These are phyloP conservation scores for Coemansia asiatica DNA, from an alignment of 192 early-diverging fungal genomes.

Conservation along the genomic window DNA sequence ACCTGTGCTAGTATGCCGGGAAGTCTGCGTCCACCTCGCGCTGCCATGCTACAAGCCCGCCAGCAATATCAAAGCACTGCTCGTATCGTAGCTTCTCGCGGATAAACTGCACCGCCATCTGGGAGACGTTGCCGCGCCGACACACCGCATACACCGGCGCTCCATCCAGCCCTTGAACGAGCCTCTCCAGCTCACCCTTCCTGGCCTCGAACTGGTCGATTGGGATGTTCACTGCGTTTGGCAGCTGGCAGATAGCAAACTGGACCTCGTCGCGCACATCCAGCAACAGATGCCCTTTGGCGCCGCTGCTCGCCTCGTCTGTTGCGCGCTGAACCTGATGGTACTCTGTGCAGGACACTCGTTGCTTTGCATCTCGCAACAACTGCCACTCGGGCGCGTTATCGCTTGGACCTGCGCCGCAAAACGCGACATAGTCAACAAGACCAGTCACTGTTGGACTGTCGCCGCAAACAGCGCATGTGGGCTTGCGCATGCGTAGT, in stretches of 20 bases:
- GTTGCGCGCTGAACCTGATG: constrained; percentile 23
- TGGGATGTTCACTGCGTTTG: constrained; percentile 66
- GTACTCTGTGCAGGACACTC: constrained; percentile 61
- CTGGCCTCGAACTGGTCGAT: constrained; percentile 37
- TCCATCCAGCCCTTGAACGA: constrained; percentile 37
- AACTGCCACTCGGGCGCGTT: constrained; percentile 57
- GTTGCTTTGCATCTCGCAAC: constrained; percentile 40
- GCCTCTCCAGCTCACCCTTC: constrained; percentile 32
- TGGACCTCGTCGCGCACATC: constrained; percentile 88
- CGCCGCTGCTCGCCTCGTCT: background rate
- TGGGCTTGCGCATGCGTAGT: constrained; percentile 64
- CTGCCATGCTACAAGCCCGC: constrained; percentile 80
- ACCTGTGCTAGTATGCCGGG: constrained; percentile 85
- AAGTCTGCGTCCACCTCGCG: constrained; percentile 72
- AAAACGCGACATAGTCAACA: constrained; percentile 93
- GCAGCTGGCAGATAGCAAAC: constrained; percentile 80
- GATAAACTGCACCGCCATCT: constrained; percentile 79
- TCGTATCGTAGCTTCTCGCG: constrained; percentile 62
- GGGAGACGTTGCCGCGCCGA: constrained; percentile 86
- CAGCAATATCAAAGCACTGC: constrained; percentile 74
- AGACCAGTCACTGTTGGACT: constrained; percentile 74
- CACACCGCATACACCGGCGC: constrained; percentile 80
- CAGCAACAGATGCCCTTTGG: constrained; percentile 66
- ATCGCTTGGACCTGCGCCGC: constrained; percentile 76
- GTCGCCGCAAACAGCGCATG: constrained; percentile 88